phyloP scores from a whole-genome alignment of 495 filamentous ascomycete species.

The Trichoderma gamsii region DNA sequence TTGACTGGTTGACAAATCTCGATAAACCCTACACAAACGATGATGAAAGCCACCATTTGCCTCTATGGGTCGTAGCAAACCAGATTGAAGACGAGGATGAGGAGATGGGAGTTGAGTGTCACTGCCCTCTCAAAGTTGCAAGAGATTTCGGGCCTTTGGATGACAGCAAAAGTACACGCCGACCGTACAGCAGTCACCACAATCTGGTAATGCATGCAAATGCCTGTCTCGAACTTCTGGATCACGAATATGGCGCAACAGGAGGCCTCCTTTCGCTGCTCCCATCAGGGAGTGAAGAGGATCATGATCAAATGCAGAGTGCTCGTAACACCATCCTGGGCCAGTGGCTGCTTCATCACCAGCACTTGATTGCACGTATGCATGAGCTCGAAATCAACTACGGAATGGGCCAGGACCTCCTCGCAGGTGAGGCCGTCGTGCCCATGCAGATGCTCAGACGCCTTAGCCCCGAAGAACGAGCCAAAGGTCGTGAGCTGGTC shows the following conservation, averaged over 20 bases:
- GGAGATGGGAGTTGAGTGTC: constrained; percentile 32
- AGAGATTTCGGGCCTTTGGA: constrained; percentile 4
- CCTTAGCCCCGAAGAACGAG: constrained; percentile 33
- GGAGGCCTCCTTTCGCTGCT: constrained; percentile 46
- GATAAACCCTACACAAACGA: constrained; percentile 38
- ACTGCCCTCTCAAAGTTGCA: constrained; percentile 32
- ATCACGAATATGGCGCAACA: constrained; percentile 46
- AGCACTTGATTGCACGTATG: constrained; percentile 41
- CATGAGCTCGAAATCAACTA: constrained; percentile 46
- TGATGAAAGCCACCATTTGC: constrained; percentile 37
- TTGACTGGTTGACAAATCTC: constrained; percentile 46
- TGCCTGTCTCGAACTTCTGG: constrained; percentile 46
- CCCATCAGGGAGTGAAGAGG: constrained; percentile 31
- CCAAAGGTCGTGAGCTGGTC: constrained; percentile 32
- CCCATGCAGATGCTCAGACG: constrained; percentile 34
- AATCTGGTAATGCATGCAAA: constrained; percentile 48
- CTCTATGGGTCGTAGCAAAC: constrained; percentile 42
- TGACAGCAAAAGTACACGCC: constrained; percentile 11
- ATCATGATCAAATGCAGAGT: constrained; percentile 27
- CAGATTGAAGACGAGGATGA: constrained; percentile 36
- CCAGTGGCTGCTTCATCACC: constrained; percentile 43
- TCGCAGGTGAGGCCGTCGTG: constrained; percentile 43
- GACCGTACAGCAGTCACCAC: constrained; percentile 42
- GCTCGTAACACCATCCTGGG: constrained; percentile 41
- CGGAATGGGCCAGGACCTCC: constrained; percentile 40